Evolutionary conservation across 2,329 filamentous ascomycete genomes (phyloP).

Genomic region (Cladosporium sp.): DNA sequence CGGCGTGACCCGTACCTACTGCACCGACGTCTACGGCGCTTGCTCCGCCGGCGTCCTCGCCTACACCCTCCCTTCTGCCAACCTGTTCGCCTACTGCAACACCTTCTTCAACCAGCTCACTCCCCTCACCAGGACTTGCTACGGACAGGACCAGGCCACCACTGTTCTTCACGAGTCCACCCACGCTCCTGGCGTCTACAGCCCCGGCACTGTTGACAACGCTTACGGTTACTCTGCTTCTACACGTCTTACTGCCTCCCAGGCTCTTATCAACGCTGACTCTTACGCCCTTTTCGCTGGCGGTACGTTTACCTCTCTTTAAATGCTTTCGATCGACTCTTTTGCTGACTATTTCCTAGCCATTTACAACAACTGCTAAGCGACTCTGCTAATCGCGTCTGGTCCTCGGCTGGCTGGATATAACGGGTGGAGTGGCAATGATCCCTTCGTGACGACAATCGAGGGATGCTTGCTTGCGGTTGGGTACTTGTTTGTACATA

Average conservation of each 20-base stretch:
- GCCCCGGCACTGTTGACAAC: slow-evolving; percentile 57
- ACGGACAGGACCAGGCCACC: slow-evolving; percentile 64
- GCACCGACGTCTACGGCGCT: slow-evolving; percentile 57
- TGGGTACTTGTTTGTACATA: neutral
- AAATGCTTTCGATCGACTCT: neutral
- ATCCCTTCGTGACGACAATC: neutral
- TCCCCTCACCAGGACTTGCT: slow-evolving; percentile 53
- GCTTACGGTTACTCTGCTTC: slow-evolving; percentile 58
- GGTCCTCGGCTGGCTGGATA: neutral
- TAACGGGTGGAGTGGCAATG: neutral
- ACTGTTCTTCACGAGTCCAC: slow-evolving; percentile 67
- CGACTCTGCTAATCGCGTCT: neutral
- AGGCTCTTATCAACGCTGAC: slow-evolving; percentile 65
- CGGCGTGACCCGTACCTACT: slow-evolving; percentile 58
- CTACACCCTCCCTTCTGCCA: slow-evolving; percentile 54
- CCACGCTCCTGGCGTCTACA: slow-evolving; percentile 51
- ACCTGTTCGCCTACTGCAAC: slow-evolving; percentile 61
- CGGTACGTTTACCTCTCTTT: neutral
- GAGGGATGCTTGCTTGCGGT: neutral
- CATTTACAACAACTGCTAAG: slow-evolving; percentile 13
- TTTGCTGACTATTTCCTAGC: neutral
- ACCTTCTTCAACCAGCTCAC: slow-evolving; percentile 60
- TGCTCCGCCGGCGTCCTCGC: slow-evolving; percentile 58
- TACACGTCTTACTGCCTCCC: slow-evolving; percentile 45
- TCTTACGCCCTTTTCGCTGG: slow-evolving; percentile 55